Conservation (phyloP, 208 protist genomes). For the Acanthamoeba castellanii region DNA sequence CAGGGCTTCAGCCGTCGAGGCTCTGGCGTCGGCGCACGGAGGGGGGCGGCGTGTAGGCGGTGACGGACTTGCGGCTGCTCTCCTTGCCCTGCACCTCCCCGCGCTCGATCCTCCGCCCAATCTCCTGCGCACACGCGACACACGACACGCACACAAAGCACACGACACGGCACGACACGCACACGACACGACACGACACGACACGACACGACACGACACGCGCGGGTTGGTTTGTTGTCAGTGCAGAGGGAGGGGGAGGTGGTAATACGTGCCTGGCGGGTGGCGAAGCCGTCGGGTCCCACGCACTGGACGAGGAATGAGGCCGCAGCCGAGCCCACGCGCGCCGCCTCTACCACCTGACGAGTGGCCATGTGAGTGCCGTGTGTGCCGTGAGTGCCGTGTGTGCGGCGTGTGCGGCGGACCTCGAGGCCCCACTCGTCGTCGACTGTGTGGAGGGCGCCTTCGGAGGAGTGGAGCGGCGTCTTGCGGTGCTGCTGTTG, state of each 20-base stretch:
- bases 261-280: not conserved
- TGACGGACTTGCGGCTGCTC: slow-evolving; percentile 30
- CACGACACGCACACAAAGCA: no score
- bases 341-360: slow-evolving; percentile 8
- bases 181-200: no score
- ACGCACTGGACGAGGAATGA: slow-evolving; percentile 44
- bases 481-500: not conserved
- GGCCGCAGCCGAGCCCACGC: slow-evolving; percentile 23
- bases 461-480: not conserved
- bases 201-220: no score
- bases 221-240: not conserved
- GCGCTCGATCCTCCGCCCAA: not conserved
- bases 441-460: not conserved
- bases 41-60: slow-evolving; percentile 11
- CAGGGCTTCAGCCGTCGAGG: not conserved
- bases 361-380: not conserved
- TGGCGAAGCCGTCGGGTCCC: slow-evolving; percentile 37
- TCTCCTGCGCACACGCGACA: not conserved
- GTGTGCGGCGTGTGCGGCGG: not conserved
- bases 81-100: slow-evolving; percentile 52
- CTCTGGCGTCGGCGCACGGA: not conserved
- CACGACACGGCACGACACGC: no score
- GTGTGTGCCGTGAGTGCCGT: no score
- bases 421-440: not conserved
- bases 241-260: not conserved